Evolutionary conservation across 1,284 basidiomycete species (phyloP).

Genomic region (Austropuccinia psidii): DNA sequence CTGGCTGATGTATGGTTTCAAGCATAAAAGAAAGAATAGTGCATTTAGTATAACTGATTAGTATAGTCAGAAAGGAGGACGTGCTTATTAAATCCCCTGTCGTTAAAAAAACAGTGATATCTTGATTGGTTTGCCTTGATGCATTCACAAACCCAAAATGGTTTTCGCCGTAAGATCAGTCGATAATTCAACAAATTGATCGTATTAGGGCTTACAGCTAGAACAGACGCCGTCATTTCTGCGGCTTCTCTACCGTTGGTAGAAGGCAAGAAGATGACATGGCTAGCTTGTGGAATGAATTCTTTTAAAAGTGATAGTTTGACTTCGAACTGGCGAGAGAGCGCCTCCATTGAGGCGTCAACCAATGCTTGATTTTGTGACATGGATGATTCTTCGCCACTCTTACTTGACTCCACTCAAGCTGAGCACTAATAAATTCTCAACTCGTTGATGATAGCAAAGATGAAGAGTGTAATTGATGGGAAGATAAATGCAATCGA

Average conservation of each 20-base stretch:
- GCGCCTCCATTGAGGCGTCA: too few species aligned
- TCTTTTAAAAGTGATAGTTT: too few species aligned
- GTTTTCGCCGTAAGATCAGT: neutral
- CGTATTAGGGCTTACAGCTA: neutral
- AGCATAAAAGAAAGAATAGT: neutral
- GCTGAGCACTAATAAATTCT: too few species aligned
- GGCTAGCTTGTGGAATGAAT: neutral
- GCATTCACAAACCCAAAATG: neutral
- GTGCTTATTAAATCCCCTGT: conserved; percentile 25
- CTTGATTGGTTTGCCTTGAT: conserved; percentile 20
- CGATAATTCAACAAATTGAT: neutral
- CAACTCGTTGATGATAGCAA: too few species aligned
- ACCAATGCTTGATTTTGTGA: too few species aligned
- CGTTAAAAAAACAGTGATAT: conserved; percentile 35
- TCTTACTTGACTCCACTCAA: too few species aligned
- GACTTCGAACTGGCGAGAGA: too few species aligned
- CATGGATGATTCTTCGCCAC: too few species aligned
- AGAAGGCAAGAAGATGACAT: conserved; percentile 7
- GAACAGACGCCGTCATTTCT: neutral
- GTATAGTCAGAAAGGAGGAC: neutral
- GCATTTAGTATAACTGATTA: neutral
- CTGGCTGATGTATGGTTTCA: neutral
- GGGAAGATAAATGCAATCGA: too few species aligned
- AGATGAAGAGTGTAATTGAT: too few species aligned
- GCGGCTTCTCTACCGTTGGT: neutral